Percentiles rank a stretch among this genome's conserved stretches.
Conservation (phyloP, 345 rosid genomes). For the Eucalyptus cladocalyx region DNA sequence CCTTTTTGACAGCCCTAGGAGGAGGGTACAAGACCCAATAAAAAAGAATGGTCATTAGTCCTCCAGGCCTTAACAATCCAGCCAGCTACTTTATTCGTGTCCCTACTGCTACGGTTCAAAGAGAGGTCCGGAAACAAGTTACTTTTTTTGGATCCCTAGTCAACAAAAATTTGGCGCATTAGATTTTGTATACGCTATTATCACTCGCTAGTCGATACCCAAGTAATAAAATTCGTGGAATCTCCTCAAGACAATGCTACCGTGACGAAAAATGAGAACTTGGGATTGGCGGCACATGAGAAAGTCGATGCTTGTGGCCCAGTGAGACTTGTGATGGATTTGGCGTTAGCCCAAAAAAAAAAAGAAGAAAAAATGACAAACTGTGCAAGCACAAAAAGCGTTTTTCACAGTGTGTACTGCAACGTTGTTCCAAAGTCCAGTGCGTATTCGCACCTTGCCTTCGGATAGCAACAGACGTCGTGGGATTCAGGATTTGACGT, state of each 20-base stretch:
- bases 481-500: neutral
- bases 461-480: neutral
- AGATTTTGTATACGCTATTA: neutral
- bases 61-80: neutral
- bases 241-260: neutral
- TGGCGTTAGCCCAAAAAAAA: neutral
- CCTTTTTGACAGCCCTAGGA: too few species aligned
- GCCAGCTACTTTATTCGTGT: neutral
- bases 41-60: neutral
- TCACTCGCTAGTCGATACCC: neutral
- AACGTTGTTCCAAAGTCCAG: neutral
- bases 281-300: neutral
- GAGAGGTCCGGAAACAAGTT: neutral
- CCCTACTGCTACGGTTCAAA: neutral
- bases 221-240: neutral
- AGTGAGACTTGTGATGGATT: neutral
- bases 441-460: neutral
- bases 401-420: neutral
- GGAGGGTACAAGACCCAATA: neutral
- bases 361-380: neutral
- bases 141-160: neutral
- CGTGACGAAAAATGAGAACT: neutral
- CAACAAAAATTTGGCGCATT: neutral
- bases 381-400: neutral
- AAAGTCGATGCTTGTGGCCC: neutral